Conservation (phyloP, 139 green algal genomes). For the Pleodorina starrii region DNA sequence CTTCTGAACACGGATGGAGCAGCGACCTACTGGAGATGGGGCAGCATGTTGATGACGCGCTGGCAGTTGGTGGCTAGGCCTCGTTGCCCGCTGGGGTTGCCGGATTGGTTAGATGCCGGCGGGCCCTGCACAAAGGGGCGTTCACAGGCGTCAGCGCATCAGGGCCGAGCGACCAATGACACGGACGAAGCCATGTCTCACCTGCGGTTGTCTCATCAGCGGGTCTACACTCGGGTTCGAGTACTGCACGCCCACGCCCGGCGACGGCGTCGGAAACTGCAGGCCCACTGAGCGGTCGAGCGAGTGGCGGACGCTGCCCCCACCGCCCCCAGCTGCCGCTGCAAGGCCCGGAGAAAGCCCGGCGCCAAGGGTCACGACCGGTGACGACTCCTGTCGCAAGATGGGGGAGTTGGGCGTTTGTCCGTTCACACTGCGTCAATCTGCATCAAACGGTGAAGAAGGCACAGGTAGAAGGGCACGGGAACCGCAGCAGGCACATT, state of each 20-base stretch:
- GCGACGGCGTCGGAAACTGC: constrained; percentile 11
- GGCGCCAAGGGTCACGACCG: background rate
- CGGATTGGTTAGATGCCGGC: background rate
- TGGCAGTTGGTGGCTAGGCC: constrained; percentile 36
- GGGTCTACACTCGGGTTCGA: background rate
- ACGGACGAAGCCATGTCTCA: too few species aligned
- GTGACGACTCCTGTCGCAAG: background rate
- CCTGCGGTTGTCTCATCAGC: too few species aligned
- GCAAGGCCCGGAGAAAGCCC: background rate
- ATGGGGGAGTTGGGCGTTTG: too few species aligned
- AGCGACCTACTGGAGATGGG: background rate
- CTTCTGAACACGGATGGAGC: too few species aligned
- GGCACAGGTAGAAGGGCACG: too few species aligned
- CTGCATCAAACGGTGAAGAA: too few species aligned
- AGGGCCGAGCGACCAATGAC: too few species aligned
- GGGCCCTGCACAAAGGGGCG: constrained; percentile 10
- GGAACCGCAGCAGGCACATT: too few species aligned
- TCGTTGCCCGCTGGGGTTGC: background rate
- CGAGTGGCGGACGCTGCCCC: background rate
- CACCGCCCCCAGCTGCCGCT: too few species aligned
- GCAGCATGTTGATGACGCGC: constrained; percentile 28
- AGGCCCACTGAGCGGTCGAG: background rate
- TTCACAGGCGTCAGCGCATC: too few species aligned
- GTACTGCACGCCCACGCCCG: background rate
- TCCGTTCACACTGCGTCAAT: too few species aligned